phyloP scores from a whole-genome alignment of 2,329 filamentous ascomycete genomes.

The Aspergillus sp. region DNA sequence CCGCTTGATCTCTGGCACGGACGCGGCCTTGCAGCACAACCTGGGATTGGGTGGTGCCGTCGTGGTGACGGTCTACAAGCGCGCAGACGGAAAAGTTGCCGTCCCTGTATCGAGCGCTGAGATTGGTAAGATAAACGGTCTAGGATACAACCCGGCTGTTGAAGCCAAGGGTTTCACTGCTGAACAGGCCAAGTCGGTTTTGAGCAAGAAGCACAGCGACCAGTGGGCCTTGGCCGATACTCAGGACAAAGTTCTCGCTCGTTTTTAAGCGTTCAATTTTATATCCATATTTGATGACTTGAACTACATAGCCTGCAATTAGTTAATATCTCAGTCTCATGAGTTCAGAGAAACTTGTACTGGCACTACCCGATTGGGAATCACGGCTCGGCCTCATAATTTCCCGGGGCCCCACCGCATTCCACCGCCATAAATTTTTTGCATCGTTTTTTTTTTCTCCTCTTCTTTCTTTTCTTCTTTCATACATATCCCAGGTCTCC shows the following conservation, averaged over 20 bases:
- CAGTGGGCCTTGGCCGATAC: slow-evolving; percentile 75
- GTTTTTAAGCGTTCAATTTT: slow-evolving; percentile 43
- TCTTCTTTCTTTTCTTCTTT: slow-evolving; percentile 16
- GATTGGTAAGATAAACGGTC: slow-evolving; percentile 58
- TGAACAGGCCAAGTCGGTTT: slow-evolving; percentile 60
- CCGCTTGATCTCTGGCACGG: slow-evolving; percentile 61
- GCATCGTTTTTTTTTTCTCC: slow-evolving; percentile 8
- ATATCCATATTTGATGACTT: background rate
- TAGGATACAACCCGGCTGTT: slow-evolving; percentile 89
- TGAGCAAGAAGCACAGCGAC: slow-evolving; percentile 62
- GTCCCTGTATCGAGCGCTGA: slow-evolving; percentile 54
- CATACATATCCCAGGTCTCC: slow-evolving; percentile 35
- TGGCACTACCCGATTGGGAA: background rate
- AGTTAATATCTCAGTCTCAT: background rate
- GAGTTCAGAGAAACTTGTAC: background rate
- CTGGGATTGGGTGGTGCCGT: slow-evolving; percentile 84
- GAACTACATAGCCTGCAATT: no score
- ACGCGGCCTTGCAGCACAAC: slow-evolving; percentile 80
- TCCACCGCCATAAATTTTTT: slow-evolving; percentile 13
- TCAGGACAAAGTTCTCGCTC: slow-evolving; percentile 63
- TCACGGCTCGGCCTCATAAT: background rate
- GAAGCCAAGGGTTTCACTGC: slow-evolving; percentile 82
- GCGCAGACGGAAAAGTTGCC: slow-evolving; percentile 67
- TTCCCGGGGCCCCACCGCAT: background rate
- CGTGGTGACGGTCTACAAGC: slow-evolving; percentile 82